These are phyloP conservation scores for Aspergillus proliferans DNA, from an alignment of 2,329 filamentous ascomycete species.

Conservation along the genomic window DNA sequence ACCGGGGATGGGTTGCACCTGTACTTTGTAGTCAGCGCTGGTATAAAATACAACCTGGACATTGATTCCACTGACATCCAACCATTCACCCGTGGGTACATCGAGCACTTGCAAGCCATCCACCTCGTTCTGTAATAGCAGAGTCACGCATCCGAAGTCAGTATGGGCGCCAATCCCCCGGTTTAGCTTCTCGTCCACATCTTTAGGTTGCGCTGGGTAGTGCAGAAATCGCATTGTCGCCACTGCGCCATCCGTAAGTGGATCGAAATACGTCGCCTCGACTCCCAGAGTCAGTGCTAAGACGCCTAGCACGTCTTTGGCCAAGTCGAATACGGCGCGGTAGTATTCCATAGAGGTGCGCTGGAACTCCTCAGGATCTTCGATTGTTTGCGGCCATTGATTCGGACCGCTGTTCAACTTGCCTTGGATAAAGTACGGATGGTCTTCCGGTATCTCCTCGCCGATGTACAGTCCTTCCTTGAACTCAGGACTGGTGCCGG, in stretches of 20 bases:
- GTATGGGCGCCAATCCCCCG: constrained; percentile 41
- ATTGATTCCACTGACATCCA: constrained; percentile 18
- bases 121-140: constrained; percentile 38
- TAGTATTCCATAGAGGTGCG: constrained; percentile 38
- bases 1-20: constrained; percentile 21
- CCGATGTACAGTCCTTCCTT: constrained; percentile 43
- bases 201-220: constrained; percentile 36
- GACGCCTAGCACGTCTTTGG: constrained; percentile 37
- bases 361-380: constrained; percentile 28
- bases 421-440: constrained; percentile 33
- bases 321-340: constrained; percentile 30
- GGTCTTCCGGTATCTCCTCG: constrained; percentile 34
- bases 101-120: constrained; percentile 33
- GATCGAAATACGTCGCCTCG: constrained; percentile 31
- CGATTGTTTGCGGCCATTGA: constrained; percentile 29
- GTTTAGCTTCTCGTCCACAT: constrained; percentile 30
- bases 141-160: constrained; percentile 39
- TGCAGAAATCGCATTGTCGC: constrained; percentile 41
- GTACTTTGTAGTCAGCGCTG: neutral
- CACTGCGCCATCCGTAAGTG: constrained; percentile 30
- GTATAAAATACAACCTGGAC: neutral
- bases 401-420: constrained; percentile 38
- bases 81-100: constrained; percentile 21
- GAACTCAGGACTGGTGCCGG: constrained; percentile 37
- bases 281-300: constrained; percentile 38